Evolutionary conservation across 129 eudicot genomes (phyloP), one percentile per base, ranked within the genome.

Genomic region (Artemisia annua): DNA sequence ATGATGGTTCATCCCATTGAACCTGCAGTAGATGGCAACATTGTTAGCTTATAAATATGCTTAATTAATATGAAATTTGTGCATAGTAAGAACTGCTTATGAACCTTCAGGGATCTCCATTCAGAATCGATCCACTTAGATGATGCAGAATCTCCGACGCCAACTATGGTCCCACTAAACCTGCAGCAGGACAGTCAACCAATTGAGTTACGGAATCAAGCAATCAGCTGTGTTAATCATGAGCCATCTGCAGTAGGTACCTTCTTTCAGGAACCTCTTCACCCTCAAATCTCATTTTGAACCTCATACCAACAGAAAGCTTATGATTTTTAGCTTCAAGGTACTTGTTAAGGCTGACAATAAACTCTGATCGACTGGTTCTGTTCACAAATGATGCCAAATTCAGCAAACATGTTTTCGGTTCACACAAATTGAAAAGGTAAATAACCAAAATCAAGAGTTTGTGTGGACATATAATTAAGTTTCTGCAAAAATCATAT

Each of bases 241-340:
- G 74, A 61, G 66, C 57, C 60, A 65, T 50, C 14, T 20, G 30
- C 66, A 58, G 48, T 69, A 67, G 39, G n/a, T 89, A 92, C 97
- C 96, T 93, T 89, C 98, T 84, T 81, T 93, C 98, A 76, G 98
- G 98, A 82, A 83, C 90, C 82, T 93, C 98, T 60, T 93, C 98
- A 48, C 96, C 98, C 78, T 93, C 98, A 72, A 93, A 93, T 70
- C 85, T 82, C 98, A 93, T 93, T 83, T 89, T 89, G 73, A 93
- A 93, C 79, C 98, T 82, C 98, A 89, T 87, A 77, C 98, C 98
- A 64, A 93, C 96, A 54, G 95, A 87, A 58, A 93, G 84, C 75
- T 86, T 89, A 66, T 85, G 84, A 61, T 73, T 89, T 74, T 58
- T 85, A 77, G 92, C 95, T 80, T 93, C 96, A 67, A 93, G 88